Evolutionary conservation across 2,329 filamentous ascomycete species (phyloP).

Genomic region (Fusarium sp.): DNA sequence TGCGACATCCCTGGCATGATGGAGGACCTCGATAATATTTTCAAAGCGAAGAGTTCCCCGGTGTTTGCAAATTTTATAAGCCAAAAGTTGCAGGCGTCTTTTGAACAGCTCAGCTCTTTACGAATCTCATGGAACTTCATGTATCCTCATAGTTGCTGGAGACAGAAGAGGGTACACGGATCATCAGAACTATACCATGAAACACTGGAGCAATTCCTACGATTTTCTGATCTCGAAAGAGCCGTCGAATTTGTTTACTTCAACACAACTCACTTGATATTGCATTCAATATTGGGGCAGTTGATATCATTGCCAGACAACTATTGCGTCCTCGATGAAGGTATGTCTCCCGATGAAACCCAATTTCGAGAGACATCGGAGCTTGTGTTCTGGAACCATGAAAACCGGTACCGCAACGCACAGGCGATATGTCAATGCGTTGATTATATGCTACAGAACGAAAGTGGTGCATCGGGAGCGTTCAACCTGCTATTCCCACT

Average conservation of each 20-base stretch:
- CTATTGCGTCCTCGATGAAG: not conserved
- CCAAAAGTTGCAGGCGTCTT: not conserved
- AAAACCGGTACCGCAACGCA: not conserved
- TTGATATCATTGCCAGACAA: not conserved
- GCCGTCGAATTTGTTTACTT: not conserved
- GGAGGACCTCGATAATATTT: not conserved
- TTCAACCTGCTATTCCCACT: not conserved
- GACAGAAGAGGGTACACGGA: not conserved
- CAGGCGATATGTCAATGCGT: not conserved
- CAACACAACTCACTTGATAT: not conserved
- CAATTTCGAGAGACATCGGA: not conserved
- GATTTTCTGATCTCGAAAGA: not conserved
- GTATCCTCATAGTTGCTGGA: not conserved
- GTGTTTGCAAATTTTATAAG: no score
- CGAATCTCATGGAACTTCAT: not conserved
- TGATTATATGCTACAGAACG: not conserved
- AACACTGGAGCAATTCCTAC: not conserved
- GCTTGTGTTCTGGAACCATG: not conserved
- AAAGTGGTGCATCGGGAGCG: not conserved
- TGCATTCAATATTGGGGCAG: not conserved
- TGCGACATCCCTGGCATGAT: not conserved
- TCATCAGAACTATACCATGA: not conserved
- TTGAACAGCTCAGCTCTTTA: not conserved
- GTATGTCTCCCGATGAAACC: not conserved
- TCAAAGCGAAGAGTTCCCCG: rapidly evolving